Conservation (phyloP, 2,329 filamentous ascomycete species). For the Geosmithia flava region DNA sequence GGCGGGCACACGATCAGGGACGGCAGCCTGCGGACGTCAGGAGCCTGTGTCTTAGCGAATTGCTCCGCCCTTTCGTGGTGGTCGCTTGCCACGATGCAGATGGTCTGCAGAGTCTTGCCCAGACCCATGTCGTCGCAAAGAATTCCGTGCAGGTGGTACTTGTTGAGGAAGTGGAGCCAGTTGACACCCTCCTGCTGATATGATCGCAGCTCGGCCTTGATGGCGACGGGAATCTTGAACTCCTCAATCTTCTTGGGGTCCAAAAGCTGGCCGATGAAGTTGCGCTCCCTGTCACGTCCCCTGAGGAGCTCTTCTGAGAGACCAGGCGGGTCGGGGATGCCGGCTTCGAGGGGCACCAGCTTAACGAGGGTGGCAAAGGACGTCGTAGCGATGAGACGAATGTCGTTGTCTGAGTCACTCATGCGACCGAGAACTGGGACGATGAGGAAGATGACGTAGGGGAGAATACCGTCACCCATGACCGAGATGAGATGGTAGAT, state of each 20-base stretch:
- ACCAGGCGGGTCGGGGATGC: constrained; percentile 91
- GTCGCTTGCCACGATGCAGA: constrained; percentile 96
- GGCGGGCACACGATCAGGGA: constrained; percentile 94
- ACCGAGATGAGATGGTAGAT: constrained; percentile 96
- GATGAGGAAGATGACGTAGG: constrained; percentile 97
- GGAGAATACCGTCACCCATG: constrained; percentile 92
- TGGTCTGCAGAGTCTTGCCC: constrained; percentile 91
- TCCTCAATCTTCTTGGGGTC: constrained; percentile 94
- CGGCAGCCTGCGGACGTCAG: constrained; percentile 68
- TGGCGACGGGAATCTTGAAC: constrained; percentile 87
- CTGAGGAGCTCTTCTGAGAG: constrained; percentile 79
- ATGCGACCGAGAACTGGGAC: constrained; percentile 93
- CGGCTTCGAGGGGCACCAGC: constrained; percentile 89
- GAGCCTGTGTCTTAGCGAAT: constrained; percentile 67
- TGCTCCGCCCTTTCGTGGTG: constrained; percentile 90
- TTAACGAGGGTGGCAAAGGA: constrained; percentile 97
- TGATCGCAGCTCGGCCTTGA: constrained; percentile 90
- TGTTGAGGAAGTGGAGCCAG: constrained; percentile 96
- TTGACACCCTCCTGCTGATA: constrained; percentile 99
- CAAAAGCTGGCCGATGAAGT: constrained; percentile 92
- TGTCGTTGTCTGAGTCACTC: constrained; percentile 96
- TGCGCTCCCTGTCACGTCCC: constrained; percentile 85
- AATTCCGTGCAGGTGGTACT: constrained; percentile 94
- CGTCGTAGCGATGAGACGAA: constrained; percentile 86
- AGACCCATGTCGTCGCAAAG: constrained; percentile 99